Percentiles rank a stretch among this genome's conserved stretches.
These are phyloP conservation scores for Dactylonectria macrodidyma DNA, from an alignment of 2,329 filamentous ascomycete genomes.

Conservation along the genomic window DNA sequence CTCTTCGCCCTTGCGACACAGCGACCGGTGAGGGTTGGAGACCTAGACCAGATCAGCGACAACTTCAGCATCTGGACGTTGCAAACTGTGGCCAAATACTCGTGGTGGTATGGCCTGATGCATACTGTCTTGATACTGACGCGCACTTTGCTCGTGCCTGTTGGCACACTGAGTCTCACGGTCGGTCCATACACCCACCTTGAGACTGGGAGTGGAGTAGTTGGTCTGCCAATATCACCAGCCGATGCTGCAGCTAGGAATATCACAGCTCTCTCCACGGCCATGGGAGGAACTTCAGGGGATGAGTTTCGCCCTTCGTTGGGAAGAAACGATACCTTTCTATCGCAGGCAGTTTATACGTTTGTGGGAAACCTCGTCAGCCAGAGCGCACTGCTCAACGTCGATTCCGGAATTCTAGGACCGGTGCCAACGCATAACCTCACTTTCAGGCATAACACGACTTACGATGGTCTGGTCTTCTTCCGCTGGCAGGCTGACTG, in stretches of 20 bases:
- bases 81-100: constrained; percentile 34
- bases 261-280: constrained; percentile 28
- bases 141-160: constrained; percentile 33
- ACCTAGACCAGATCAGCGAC: constrained; percentile 39
- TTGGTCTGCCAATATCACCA: constrained; percentile 33
- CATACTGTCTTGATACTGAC: constrained; percentile 36
- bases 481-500: constrained; percentile 40
- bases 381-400: constrained; percentile 38
- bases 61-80: constrained; percentile 36
- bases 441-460: constrained; percentile 36
- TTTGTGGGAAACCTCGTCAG: constrained; percentile 41
- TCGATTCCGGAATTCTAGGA: constrained; percentile 36
- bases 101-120: constrained; percentile 45
- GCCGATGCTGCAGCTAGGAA: constrained; percentile 22
- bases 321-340: constrained; percentile 34
- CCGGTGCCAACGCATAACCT: constrained; percentile 40
- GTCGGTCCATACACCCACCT: constrained; percentile 34
- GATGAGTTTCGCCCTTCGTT: constrained; percentile 27
- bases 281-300: constrained; percentile 29
- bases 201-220: constrained; percentile 29
- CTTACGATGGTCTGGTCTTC: constrained; percentile 37
- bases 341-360: constrained; percentile 35
- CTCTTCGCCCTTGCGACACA: constrained; percentile 37
- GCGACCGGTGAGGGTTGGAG: constrained; percentile 29
- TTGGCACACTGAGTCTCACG: constrained; percentile 37